These are phyloP conservation scores for Bipolaris oryzae DNA, from an alignment of 2,329 filamentous ascomycete species.

Conservation along the genomic window DNA sequence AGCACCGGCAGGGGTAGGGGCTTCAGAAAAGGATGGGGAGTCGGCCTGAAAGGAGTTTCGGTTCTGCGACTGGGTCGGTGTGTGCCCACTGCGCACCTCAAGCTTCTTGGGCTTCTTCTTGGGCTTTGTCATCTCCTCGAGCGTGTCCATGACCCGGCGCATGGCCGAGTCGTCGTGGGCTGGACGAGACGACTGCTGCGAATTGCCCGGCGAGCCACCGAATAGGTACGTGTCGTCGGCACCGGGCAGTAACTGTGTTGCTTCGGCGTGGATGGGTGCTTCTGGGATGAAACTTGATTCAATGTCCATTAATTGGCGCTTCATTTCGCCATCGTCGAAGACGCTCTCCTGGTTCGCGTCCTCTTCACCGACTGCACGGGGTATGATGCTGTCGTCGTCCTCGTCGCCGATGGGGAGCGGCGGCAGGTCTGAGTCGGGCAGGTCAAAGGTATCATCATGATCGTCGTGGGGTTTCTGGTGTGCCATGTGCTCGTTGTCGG, in stretches of 20 bases:
- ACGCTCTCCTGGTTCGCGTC: slow-evolving; percentile 45
- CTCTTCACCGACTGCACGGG: slow-evolving; percentile 37
- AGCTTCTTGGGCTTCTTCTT: slow-evolving; percentile 34
- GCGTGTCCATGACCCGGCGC: slow-evolving; percentile 24
- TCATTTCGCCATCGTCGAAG: slow-evolving; percentile 65
- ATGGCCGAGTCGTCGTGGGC: slow-evolving; percentile 15
- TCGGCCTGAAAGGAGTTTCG: slow-evolving; percentile 26
- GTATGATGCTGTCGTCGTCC: slow-evolving; percentile 50
- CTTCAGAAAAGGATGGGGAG: slow-evolving; percentile 39
- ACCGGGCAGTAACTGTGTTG: slow-evolving; percentile 37
- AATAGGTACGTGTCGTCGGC: slow-evolving; percentile 56
- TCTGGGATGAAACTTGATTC: slow-evolving; percentile 69
- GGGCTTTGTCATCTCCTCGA: slow-evolving; percentile 26
- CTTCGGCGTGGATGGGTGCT: slow-evolving; percentile 46
- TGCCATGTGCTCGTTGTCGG: slow-evolving; percentile 30
- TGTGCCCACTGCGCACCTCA: slow-evolving; percentile 23
- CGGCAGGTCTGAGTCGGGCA: slow-evolving; percentile 48
- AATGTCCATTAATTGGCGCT: slow-evolving; percentile 64
- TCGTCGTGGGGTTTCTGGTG: slow-evolving; percentile 37
- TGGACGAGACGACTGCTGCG: slow-evolving; percentile 25
- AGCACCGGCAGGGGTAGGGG: slow-evolving; percentile 49
- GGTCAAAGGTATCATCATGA: slow-evolving; percentile 42
- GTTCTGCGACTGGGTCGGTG: slow-evolving; percentile 19
- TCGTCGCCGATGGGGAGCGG: slow-evolving; percentile 49
- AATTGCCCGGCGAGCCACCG: slow-evolving; percentile 46